Evolutionary conservation across 2,329 filamentous ascomycete genomes (phyloP), one percentile per base, ranked within the genome.

Genomic region (Plectosphaerella plurivora): DNA sequence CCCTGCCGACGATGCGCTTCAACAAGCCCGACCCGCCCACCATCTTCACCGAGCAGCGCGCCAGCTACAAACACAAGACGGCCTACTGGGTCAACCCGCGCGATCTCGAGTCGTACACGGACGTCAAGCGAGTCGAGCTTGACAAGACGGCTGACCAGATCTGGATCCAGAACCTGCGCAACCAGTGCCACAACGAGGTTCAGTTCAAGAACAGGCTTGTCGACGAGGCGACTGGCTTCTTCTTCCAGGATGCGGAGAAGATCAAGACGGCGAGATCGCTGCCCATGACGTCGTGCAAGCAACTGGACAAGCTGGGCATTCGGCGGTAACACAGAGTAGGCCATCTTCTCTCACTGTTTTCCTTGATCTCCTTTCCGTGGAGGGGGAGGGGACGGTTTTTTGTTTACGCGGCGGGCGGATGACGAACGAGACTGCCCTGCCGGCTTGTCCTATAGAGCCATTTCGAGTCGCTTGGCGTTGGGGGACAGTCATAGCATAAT

Each of bases 181-280:
- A 78, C 53, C 79, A 87, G 63, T 99, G 94, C 71, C 87, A 93
- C 57, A 75, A 76, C 51, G 92, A 99, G 73, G 73, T 82, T 56
- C 72, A 79, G 47, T 74, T 80, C 49, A 81, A 86, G 68, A 79
- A 84, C 64, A 77, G 84, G 57, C 75, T 91, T 69, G 76, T 85
- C 56, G 84, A 96, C 57, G 86, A 89, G 47, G 91, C 92, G 0
- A 84, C 88, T 61, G 92, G 92, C 4, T 96, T 91, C 88, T 91
- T 96, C 64, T 91, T 84, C 68, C 83, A 85, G 51, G 91, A 97
- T 63, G 77, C 84, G 50, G 86, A 86, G 56, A 91, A 91, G 75
- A 83, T 96, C 83, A 81, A 86, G 55, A 70, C 83, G 53, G 92
- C 92, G 28, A 70, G 77, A 35, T 68, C 69, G 16, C 78, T 73